Evolutionary conservation across 78 protist species (phyloP).

Genomic region (Diacronema lutheri): DNA sequence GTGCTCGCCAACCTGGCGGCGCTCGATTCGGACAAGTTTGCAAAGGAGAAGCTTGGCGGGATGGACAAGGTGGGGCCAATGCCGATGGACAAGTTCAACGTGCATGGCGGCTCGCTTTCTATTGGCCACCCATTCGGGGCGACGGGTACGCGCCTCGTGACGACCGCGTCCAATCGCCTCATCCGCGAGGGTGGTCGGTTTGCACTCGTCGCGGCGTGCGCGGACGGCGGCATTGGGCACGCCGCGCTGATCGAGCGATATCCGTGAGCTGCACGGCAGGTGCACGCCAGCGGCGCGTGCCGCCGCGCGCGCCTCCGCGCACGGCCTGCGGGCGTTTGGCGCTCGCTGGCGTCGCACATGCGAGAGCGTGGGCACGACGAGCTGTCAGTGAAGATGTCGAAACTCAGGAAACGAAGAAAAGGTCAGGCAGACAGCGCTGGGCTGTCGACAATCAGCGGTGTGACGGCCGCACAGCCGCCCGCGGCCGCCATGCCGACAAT

Average conservation of each 20-base stretch:
- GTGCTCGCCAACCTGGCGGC: conserved; percentile 59
- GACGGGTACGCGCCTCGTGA: conserved; percentile 50
- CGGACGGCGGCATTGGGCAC: conserved; percentile 63
- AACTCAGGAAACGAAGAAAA: no score
- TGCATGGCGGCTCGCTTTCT: conserved; percentile 67
- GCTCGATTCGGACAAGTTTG: conserved; percentile 47
- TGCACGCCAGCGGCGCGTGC: no score
- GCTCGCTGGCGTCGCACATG: no score
- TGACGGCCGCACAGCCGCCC: no score
- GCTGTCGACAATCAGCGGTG: no score
- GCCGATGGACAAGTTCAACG: conserved; percentile 48
- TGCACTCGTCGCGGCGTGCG: conserved; percentile 67
- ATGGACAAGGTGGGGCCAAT: background rate
- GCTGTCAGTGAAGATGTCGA: no score
- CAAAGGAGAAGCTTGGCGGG: background rate
- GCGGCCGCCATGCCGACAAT: no score
- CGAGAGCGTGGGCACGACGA: no score
- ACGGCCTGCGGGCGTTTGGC: no score
- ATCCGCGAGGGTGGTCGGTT: background rate
- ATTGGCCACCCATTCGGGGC: conserved; percentile 74
- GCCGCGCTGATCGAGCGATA: conserved; percentile 41
- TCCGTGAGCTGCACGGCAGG: background rate
- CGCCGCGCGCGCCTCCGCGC: no score
- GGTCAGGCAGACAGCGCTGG: no score
- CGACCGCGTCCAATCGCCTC: conserved; percentile 39